Base-by-base conservation (phyloP, 2,329 filamentous ascomycete genomes). In the Venturia aucupariae region DNA sequence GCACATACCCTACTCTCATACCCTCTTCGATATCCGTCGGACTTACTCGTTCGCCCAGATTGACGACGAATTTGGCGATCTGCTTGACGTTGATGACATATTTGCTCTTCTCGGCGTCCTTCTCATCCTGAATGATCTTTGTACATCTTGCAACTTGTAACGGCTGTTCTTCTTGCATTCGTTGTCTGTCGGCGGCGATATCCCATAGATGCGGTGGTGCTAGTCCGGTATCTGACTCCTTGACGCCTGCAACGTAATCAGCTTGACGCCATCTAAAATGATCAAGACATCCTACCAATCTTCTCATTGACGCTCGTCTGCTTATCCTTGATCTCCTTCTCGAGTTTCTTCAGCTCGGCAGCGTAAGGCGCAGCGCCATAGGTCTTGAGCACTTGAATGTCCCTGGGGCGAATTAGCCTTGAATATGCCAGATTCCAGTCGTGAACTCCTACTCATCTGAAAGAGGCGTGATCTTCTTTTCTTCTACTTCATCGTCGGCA, bases 21-120 rank as follows among this genome's bases (percentile, higher is more conserved):
- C 94, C 94, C 78, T 99, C 94, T 75, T 99, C 94, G 72, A 99
- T 99, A 86, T 99, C 94, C 70, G 94, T 97, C 61, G 94, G 94
- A 73, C 90, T 95, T 70, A 99, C 94, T 68, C 94, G 89, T 75
- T 99, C 94, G 71, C 94, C 94, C 62, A 99, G 86, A 78, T 97
- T 94, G 69, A 99, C 94, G 61, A 99, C 94, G 72, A 99, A 99
- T 80, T 99, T 99, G 73, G 94, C 94, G 72, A 99, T 99, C 78
- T 99, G 94, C 83, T 99, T 99, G 71, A 99, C 93, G 79, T 99
- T 99, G 84, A 99, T 99, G 72, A 99, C 92, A 81, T 99, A 99
- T 86, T 97, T 99, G 86, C 90, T 96, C 85, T 99, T 99, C 68
- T 96, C 90, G 67, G 90, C 83, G 75, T 97, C 92, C 78, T 94